Conservation (phyloP, 2,329 filamentous ascomycete genomes). For the Hypoxylon rubiginosum region DNA sequence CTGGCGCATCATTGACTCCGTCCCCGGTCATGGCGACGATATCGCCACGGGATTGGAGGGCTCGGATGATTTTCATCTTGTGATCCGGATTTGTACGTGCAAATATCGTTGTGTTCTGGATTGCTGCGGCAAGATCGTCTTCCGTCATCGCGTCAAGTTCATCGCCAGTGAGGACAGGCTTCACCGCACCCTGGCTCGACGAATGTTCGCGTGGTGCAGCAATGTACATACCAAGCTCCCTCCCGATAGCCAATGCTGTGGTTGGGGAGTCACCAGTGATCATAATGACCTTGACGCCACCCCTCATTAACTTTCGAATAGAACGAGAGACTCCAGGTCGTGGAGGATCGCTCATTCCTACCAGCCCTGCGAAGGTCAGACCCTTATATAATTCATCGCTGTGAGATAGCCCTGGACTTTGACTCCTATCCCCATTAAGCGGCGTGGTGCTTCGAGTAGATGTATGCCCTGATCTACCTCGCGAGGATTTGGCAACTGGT, state of each 20-base stretch:
- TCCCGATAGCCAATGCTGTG: conserved; percentile 93
- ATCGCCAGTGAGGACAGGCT: conserved; percentile 84
- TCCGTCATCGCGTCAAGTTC: conserved; percentile 95
- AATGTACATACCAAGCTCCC: conserved; percentile 94
- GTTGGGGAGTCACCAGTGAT: conserved; percentile 97
- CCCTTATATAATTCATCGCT: conserved; percentile 82
- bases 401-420: conserved; percentile 59
- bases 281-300: conserved; percentile 98
- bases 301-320: conserved; percentile 90
- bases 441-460: conserved; percentile 67
- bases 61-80: conserved; percentile 96
- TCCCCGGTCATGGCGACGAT: conserved; percentile 99
- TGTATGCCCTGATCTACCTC: conserved; percentile 56
- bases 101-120: conserved; percentile 92
- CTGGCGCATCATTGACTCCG: conserved; percentile 96
- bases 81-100: conserved; percentile 97
- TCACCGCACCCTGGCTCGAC: conserved; percentile 70
- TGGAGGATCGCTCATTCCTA: conserved; percentile 98
- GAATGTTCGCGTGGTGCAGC: conserved; percentile 65
- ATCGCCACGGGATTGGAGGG: conserved; percentile 91
- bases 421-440: conserved; percentile 54
- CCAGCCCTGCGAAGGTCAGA: conserved; percentile 89
- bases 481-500: conserved; percentile 64
- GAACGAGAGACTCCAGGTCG: conserved; percentile 90
- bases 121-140: conserved; percentile 84